Evolutionary conservation across 2,329 filamentous ascomycete genomes (phyloP).

Genomic region (Fusarium pseudonygamai): DNA sequence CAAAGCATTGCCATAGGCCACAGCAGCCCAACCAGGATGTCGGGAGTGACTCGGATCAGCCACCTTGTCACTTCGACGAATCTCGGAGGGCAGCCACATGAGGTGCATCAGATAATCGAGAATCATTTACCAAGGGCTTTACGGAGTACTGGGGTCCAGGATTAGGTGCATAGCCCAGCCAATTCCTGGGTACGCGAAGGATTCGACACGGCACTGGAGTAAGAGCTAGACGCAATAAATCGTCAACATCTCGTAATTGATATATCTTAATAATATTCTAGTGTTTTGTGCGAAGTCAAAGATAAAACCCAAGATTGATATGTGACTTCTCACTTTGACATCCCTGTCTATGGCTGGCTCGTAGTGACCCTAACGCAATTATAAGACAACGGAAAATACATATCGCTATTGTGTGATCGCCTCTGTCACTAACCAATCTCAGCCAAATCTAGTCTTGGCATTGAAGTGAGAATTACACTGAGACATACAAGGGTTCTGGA

Average conservation of each 20-base stretch:
- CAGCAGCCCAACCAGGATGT: slow-evolving; percentile 9
- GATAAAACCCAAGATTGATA: background rate
- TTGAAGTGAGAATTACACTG: background rate
- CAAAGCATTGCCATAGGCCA: background rate
- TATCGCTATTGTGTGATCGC: slow-evolving; percentile 4
- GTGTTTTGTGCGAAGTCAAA: background rate
- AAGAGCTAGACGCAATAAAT: background rate
- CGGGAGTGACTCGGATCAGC: slow-evolving; percentile 21
- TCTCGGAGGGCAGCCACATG: background rate
- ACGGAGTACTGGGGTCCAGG: slow-evolving; percentile 1
- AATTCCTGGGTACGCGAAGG: background rate
- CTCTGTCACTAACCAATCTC: background rate
- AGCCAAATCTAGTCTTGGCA: slow-evolving; percentile 1
- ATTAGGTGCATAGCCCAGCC: background rate
- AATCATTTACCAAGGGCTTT: background rate
- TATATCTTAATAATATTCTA: slow-evolving; percentile 5
- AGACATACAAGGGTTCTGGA: slow-evolving; percentile 24
- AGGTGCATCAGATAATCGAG: slow-evolving; percentile 11
- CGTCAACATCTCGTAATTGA: background rate
- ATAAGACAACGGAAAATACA: slow-evolving; percentile 14
- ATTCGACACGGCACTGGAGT: background rate
- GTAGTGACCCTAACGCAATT: background rate
- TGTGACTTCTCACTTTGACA: slow-evolving; percentile 1
- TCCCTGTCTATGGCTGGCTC: background rate
- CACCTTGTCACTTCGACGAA: slow-evolving; percentile 7